Conservation (phyloP, 768 basidiomycete genomes). For the Pleurotus tuoliensis region DNA sequence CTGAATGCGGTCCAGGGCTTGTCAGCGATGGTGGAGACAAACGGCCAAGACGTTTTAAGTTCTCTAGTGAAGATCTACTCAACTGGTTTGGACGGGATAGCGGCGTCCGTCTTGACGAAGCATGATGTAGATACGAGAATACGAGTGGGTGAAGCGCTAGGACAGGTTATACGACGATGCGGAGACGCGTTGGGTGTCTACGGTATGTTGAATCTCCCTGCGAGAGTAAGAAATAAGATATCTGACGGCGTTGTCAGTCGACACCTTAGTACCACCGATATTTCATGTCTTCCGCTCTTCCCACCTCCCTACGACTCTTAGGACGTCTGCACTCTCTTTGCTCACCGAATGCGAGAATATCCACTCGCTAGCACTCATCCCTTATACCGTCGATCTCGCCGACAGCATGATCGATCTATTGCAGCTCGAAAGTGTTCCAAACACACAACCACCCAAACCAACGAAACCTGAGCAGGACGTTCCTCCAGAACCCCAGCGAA, state of each 20-base stretch:
- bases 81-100: conserved; percentile 46
- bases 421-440: conserved; percentile 51
- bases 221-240: background rate
- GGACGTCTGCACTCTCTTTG: conserved; percentile 56
- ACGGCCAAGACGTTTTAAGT: conserved; percentile 69
- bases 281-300: conserved; percentile 54
- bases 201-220: conserved; percentile 38
- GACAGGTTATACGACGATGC: conserved; percentile 67
- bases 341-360: conserved; percentile 72
- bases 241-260: conserved; percentile 38
- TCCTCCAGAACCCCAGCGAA: conserved; percentile 16
- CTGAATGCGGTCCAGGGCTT: conserved; percentile 90
- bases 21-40: conserved; percentile 75
- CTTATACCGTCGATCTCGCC: conserved; percentile 59
- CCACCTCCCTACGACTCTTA: conserved; percentile 67
- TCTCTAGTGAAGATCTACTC: conserved; percentile 67
- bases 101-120: conserved; percentile 40
- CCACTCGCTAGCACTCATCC: conserved; percentile 55
- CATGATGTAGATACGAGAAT: conserved; percentile 71
- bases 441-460: conserved; percentile 10
- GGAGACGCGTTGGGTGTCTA: conserved; percentile 67
- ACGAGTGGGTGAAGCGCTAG: conserved; percentile 83
- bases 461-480: conserved; percentile 3
- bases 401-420: conserved; percentile 75
- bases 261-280: conserved; percentile 71